Base-by-base conservation (phyloP, 371 early-diverging fungal genomes). In the Batkoa obscura region DNA sequence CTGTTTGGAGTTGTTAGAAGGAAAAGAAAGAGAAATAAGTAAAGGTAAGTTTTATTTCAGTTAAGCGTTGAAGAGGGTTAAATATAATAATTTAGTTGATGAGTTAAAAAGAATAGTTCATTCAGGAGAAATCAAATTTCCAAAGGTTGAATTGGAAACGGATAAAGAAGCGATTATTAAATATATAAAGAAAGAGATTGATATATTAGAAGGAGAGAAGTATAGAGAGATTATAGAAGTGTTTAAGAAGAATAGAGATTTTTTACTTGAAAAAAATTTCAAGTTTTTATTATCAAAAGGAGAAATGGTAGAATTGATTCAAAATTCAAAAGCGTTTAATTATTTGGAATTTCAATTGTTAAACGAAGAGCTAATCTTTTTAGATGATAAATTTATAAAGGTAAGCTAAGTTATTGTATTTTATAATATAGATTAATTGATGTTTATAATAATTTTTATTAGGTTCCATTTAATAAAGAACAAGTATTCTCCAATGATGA, bases 381-480 rank as follows among this genome's bases (percentile, higher is more conserved):
- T 17, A 8, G 50, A 31, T 3, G 32, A 50, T 50, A 34, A 34
- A 30, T 8, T 50, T n/a, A 32, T 3, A 3, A 50, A 50, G 50
- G 50, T 50, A 30, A 47, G 3, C n/a, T n/a, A n/a, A n/a, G n/a
- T 47, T 6, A 31, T 47, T 13, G n/a, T 42, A 42, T n/a, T 42
- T 42, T 10, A 42, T 42, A n/a, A n/a, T n/a, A 42, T 42, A n/a
- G 8, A 30, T 47, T n/a, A n/a, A 47, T 13, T 13, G 9, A 8
- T 12, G 8, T 13, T 23, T n/a, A 8, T 30, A 17, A 4, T 8
- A 8, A 6, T 12, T 12, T 47, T 23, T 47, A 6, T 5, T 48
- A 59, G 79, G 87, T 92, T 10, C 94, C 94, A 0, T 76, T 83
- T n/a, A 83, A 87, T 47, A 94, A 90, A 63, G 90, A 90, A 64